Evolutionary conservation across 129 eudicot genomes (phyloP).

Genomic region (Logfia minima): DNA sequence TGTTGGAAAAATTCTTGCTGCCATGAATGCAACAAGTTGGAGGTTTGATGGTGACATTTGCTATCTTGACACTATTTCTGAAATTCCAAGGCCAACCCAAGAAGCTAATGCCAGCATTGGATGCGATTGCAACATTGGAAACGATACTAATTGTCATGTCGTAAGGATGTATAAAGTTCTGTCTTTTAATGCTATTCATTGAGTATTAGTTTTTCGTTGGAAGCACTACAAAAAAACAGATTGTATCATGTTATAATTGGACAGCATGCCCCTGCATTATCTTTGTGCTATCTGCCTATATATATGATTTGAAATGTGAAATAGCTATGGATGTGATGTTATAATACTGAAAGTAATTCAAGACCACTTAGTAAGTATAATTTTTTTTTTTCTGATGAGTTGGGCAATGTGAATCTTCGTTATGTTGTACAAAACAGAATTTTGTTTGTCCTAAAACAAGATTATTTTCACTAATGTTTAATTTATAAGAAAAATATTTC

Average conservation of each 20-base stretch:
- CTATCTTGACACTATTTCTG: slow-evolving; percentile 48
- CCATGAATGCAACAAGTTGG: slow-evolving; percentile 81
- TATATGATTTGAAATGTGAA: neutral
- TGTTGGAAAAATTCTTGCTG: slow-evolving; percentile 51
- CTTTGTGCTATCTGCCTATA: neutral
- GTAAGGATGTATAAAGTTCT: slow-evolving; percentile 57
- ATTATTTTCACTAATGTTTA: neutral
- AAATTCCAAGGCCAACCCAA: slow-evolving; percentile 36
- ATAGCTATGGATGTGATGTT: neutral
- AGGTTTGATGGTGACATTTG: slow-evolving; percentile 58
- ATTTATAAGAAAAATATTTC: neutral
- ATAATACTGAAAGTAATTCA: neutral
- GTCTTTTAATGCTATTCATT: slow-evolving; percentile 25
- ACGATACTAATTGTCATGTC: slow-evolving; percentile 62
- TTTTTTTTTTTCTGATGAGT: neutral
- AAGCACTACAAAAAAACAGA: neutral
- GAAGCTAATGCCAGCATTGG: slow-evolving; percentile 51
- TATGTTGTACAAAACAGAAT: neutral
- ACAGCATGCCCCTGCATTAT: neutral
- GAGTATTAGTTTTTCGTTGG: neutral
- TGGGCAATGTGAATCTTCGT: neutral
- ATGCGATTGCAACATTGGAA: slow-evolving; percentile 63
- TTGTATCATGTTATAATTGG: neutral
- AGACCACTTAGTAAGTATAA: neutral
- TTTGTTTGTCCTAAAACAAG: neutral